Conservation (phyloP, 2,329 filamentous ascomycete genomes). For the Xenoacremonium recifei region DNA sequence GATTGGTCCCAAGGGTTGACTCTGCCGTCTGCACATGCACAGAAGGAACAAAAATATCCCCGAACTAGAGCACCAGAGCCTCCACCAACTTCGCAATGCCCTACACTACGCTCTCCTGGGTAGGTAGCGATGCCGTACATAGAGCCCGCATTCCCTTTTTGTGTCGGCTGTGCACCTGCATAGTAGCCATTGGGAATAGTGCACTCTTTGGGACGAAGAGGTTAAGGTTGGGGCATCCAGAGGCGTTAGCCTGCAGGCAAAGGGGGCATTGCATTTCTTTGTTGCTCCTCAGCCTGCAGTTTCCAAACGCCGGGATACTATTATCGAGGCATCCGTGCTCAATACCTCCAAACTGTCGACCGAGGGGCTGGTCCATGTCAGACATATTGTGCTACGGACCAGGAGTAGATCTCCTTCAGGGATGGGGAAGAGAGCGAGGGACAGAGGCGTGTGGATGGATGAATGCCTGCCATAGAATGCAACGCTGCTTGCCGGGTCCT, state of each 20-base stretch:
- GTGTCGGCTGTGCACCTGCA: no score
- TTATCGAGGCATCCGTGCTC: not conserved
- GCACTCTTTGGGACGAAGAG: no score
- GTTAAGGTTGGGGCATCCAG: no score
- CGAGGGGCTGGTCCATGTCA: conserved; percentile 23
- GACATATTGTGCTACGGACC: conserved; percentile 7
- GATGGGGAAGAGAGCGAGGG: no score
- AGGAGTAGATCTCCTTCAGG: conserved; percentile 2
- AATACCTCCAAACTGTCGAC: conserved; percentile 2
- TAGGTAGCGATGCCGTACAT: no score
- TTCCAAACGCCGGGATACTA: not conserved
- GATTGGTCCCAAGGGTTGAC: conserved; percentile 19
- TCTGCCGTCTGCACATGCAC: conserved; percentile 3
- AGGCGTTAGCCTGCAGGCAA: no score
- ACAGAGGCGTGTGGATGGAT: conserved; percentile 1
- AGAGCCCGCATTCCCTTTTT: no score
- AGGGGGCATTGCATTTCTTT: no score
- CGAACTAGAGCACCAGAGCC: conserved; percentile 14
- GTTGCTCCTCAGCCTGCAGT: no score
- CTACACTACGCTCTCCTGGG: no score
- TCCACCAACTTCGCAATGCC: conserved; percentile 16
- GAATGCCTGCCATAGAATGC: conserved; percentile 1
- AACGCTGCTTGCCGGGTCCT: no score
- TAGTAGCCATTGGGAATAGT: no score
- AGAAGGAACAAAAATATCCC: conserved; percentile 25